A percentile compares a stretch with the other conserved stretches of the same genome.
Conservation (phyloP, 345 rosid species). For the Limnanthes douglasii region DNA sequence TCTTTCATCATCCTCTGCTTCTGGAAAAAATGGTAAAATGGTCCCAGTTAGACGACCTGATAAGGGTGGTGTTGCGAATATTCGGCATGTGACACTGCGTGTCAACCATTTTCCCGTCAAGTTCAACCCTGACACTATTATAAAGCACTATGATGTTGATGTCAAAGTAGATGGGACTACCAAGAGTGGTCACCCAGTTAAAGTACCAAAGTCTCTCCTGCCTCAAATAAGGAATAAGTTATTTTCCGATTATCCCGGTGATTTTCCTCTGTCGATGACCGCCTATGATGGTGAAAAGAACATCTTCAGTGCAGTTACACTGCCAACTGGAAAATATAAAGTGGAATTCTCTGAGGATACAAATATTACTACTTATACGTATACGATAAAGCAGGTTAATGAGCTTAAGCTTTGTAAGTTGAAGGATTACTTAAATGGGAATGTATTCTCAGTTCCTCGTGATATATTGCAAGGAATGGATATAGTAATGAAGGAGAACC, state of each 20-base stretch:
- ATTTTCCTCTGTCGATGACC: conserved; percentile 44
- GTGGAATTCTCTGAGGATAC: conserved; percentile 35
- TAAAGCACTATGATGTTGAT: conserved; percentile 54
- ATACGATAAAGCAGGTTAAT: conserved; percentile 45
- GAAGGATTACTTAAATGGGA: conserved; percentile 40
- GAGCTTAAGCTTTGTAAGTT: conserved; percentile 40
- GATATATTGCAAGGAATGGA: conserved; percentile 84
- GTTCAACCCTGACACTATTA: conserved; percentile 29
- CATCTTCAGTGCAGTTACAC: conserved; percentile 42
- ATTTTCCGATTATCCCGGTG: conserved; percentile 20
- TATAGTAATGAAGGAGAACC: conserved; percentile 89
- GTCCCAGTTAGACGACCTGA: conserved; percentile 48
- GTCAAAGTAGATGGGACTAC: conserved; percentile 23
- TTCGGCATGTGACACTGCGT: conserved; percentile 21
- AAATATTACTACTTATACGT: conserved; percentile 15
- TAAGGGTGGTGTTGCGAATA: conserved; percentile 34
- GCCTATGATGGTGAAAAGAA: conserved; percentile 83
- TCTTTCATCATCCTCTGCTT: conserved; percentile 11
- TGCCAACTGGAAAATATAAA: conserved; percentile 35
- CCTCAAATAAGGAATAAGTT: conserved; percentile 40
- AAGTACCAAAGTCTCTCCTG: conserved; percentile 26
- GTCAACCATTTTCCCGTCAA: conserved; percentile 55
- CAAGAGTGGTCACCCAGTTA: conserved; percentile 14
- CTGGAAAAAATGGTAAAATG: not conserved
- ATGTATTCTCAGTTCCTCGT: conserved; percentile 26